Base-by-base conservation (phyloP, 2,329 filamentous ascomycete species). In the Hypoxylon sp. region DNA sequence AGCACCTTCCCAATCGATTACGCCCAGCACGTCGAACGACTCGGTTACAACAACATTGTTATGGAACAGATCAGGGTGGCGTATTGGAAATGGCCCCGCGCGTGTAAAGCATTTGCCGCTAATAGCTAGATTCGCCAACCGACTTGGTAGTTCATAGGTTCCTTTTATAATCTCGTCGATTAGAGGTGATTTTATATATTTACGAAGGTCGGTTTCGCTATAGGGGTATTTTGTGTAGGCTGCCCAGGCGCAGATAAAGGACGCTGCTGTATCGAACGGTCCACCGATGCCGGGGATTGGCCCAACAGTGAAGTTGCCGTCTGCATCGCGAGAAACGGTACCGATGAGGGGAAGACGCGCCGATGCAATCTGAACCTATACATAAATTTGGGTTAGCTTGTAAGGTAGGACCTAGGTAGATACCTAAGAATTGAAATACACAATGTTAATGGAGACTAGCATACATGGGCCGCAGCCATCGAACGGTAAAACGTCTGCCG, bases 161-260 rank as follows among this genome's bases (percentile, higher is more conserved):
- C 34, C 34, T 36, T 36, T 36, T 36, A 36, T 36, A 36, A 36
- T 2, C 34, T 36, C 34, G 34, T 36, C 34, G 34, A 36, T 14
- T 5, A 36, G 14, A 36, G 13, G 34, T n/a, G 34, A 36, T 5
- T 5, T 14, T 36, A 36, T n/a, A 14, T 36, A n/a, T 36, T 36
- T 36, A 36, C 34, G 34, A 36, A 36, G 34, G 34, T n/a, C 10
- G 34, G 13, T 14, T 14, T 36, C 34, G 34, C 14, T n/a, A 1
- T n/a, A 36, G 14, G 34, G 34, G 4, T 36, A 36, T 36, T n/a
- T 14, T n/a, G n/a, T n/a, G 34, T 36, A n/a, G 34, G 34, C 5
- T 55, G 38, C n/a, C 23, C 38, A 34, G 23, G 41, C 53, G 34
- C 53, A n/a, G 17, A 23, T 28, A 46, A 17, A 57, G 41, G 45